Evolutionary conservation across 176 grass and related monocot species (phyloP), one percentile per base, ranked within the genome.

Genomic region (Musa beccarii): DNA sequence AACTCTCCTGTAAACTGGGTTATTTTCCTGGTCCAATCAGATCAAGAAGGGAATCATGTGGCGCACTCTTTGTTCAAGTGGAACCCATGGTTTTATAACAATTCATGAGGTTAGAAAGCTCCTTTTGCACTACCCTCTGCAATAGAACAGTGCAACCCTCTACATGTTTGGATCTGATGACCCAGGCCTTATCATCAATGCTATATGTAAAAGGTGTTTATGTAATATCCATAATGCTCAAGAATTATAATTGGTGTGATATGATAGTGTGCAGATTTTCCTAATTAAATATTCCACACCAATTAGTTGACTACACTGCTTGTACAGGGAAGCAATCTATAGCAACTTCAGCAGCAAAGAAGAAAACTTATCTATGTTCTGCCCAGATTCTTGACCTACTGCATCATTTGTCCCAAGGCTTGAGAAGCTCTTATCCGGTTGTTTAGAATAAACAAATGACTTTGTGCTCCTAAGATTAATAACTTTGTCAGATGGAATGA

Each of bases 401-500:
- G 16, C 68, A 51, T 19, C 10, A 14, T 25, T 51, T 11, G 16
- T 25, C 68, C 49, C 68, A 52, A 19, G 4, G 3, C 34, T 43
- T 43, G 4, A 43, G 34, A 43, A 43, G 34, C 34, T 11, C 68
- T 70, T 70, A 16, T 68, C 25, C 7, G 12, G 17, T 50, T n/a
- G 43, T 70, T n/a, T 20, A 49, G 15, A 17, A 34, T 29, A 70
- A 11, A 51, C 11, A 51, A 21, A 70, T 70, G 68, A 70, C 20
- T 1, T 0, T 20, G 49, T 70, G 68, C 43, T 70, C 43, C 68
- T 51, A 2, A 20, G 1, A 70, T 70, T 49, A 70, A 70, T 70
- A 51, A 70, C 3, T 52, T 70, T 70, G 3, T n/a, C 68, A 70
- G 68, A 52, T 70, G 68, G 68, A 70, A 70, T 51, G 49, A 70